Evolutionary conservation across 192 early-diverging fungal species (phyloP), one percentile per base, ranked within the genome.

Genomic region (Backusella westeae): DNA sequence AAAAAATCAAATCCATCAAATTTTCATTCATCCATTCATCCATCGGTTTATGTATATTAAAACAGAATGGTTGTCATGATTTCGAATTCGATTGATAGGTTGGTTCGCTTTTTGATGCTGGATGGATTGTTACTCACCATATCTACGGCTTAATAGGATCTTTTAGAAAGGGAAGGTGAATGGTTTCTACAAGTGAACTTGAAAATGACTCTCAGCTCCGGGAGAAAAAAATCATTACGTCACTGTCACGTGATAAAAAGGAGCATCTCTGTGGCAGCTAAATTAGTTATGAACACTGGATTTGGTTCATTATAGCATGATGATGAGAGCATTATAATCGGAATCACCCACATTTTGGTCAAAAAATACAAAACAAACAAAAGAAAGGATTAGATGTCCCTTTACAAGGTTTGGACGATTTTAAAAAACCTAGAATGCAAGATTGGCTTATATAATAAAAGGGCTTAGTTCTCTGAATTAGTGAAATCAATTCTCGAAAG

Each of bases 111-210:
- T n/a, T n/a, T 49, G 0, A n/a, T 63, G 23, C 12, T 63, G 56
- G 56, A 63, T 63, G 56, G 26, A 9, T 59, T 15, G 15, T 49
- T 63, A 63, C 56, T 63, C 56, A 63, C 56, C 56, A 63, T 63
- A 63, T 63, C 56, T 63, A 63, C 56, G 56, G 56, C 56, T 63
- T 63, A 49, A 63, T 63, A 63, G 26, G 56, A 26, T 26, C 26
- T 17, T 63, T 63, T 63, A 63, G 56, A 63, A 63, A 63, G 56
- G 56, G 56, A 63, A 63, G 56, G 56, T 63, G 56, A 63, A 63
- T 63, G 23, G n/a, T 63, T 63, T 63, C 56, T 29, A 29, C 56
- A 63, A 63, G 56, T 63, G 56, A 26, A 9, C 26, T 29, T 10
- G 21, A 6, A 63, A 63, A 63, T 63, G 56, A 63, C 56, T 63